These are phyloP conservation scores for Fusarium burgessii DNA, from an alignment of 2,329 filamentous ascomycete genomes.

Conservation along the genomic window DNA sequence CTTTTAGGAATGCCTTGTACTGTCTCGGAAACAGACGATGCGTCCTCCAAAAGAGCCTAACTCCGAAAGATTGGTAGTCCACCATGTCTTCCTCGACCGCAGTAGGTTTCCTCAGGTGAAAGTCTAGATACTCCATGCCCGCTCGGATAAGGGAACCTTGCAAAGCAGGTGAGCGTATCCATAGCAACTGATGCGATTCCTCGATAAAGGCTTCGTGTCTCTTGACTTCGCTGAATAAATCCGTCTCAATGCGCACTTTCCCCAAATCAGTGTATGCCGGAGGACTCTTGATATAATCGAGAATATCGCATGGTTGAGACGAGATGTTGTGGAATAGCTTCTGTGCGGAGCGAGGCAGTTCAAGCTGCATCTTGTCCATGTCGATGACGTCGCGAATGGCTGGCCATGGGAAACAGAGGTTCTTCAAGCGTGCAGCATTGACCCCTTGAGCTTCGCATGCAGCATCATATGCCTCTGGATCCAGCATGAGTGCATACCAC, in stretches of 20 bases:
- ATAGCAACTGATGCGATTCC: conserved; percentile 14
- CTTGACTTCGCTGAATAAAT: conserved; percentile 23
- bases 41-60: conserved; percentile 19
- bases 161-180: conserved; percentile 26
- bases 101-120: conserved; percentile 2
- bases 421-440: neutral
- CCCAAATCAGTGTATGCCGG: conserved; percentile 17
- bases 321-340: conserved; percentile 29
- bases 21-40: conserved; percentile 18
- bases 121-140: conserved; percentile 17
- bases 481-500: conserved; percentile 28
- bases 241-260: neutral
- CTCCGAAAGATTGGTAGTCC: conserved; percentile 1
- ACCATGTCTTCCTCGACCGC: neutral
- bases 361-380: conserved; percentile 18
- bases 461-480: conserved; percentile 3
- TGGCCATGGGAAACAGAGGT: conserved; percentile 32
- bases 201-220: conserved; percentile 11
- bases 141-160: conserved; percentile 9
- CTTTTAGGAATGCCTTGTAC: conserved; percentile 7
- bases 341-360: conserved; percentile 16
- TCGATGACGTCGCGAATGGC: conserved; percentile 29
- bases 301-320: conserved; percentile 19
- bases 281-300: conserved; percentile 24
- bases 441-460: conserved; percentile 10